phyloP scores from a whole-genome alignment of 2,329 filamentous ascomycete species.

The Verticillium alfalfae region DNA sequence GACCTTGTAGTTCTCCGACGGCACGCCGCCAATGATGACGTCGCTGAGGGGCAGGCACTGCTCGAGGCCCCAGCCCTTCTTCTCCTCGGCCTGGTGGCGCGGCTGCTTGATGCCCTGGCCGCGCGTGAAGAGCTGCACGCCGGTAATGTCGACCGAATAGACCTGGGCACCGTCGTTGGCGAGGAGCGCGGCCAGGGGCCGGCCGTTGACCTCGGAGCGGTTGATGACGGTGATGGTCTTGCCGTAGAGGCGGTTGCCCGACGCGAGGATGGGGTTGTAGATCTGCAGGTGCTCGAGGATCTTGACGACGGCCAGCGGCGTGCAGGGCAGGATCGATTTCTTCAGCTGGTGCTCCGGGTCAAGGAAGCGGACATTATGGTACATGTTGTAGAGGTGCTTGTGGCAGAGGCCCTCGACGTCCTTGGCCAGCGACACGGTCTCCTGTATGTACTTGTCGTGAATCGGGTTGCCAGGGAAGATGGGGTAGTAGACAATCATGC shows the following conservation, averaged over 20 bases:
- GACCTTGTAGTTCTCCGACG: slow-evolving; percentile 83
- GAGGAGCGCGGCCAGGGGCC: slow-evolving; percentile 84
- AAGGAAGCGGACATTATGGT: slow-evolving; percentile 93
- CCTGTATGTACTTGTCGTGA: slow-evolving; percentile 93
- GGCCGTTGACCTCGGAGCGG: slow-evolving; percentile 89
- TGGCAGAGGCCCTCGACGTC: slow-evolving; percentile 95
- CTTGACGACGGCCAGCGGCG: slow-evolving; percentile 92
- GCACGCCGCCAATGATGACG: slow-evolving; percentile 91
- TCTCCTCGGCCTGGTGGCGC: slow-evolving; percentile 81
- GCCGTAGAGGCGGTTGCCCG: slow-evolving; percentile 88
- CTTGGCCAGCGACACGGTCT: slow-evolving; percentile 83
- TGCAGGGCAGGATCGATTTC: slow-evolving; percentile 94
- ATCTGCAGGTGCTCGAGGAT: slow-evolving; percentile 93
- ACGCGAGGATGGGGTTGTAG: slow-evolving; percentile 90
- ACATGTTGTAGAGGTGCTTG: slow-evolving; percentile 98
- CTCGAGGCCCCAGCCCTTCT: slow-evolving; percentile 72
- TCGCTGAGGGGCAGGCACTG: slow-evolving; percentile 84
- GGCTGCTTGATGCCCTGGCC: slow-evolving; percentile 81
- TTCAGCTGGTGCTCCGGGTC: slow-evolving; percentile 70
- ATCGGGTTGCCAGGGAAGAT: slow-evolving; percentile 77
- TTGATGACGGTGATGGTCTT: slow-evolving; percentile 97
- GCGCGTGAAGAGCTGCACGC: slow-evolving; percentile 86
- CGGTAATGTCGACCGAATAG: slow-evolving; percentile 89
- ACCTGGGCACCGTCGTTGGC: slow-evolving; percentile 95
- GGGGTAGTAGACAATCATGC: slow-evolving; percentile 96